Evolutionary conservation across 345 rosid genomes (phyloP).

Genomic region (Dovyalis caffra): DNA sequence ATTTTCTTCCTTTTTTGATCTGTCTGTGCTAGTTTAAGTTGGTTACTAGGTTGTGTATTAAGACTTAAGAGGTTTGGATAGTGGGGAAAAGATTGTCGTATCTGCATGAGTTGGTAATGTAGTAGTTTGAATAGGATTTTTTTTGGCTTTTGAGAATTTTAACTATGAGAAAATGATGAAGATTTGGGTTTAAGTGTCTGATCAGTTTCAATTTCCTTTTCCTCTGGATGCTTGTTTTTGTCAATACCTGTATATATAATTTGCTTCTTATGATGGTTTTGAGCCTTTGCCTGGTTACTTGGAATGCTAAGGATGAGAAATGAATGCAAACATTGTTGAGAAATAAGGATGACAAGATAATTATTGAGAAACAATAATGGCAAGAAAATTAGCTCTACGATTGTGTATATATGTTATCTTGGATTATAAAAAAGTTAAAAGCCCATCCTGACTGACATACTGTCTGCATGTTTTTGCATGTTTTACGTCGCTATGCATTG

Average conservation of each 20-base stretch:
- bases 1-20: neutral
- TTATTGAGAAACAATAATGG: neutral
- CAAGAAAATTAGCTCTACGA: neutral
- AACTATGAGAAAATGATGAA: neutral
- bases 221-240: neutral
- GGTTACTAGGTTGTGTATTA: neutral
- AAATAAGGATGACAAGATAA: neutral
- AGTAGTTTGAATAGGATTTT: neutral
- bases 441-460: no score
- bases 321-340: neutral
- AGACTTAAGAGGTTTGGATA: neutral
- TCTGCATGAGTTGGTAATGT: neutral
- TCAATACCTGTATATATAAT: neutral
- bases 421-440: neutral
- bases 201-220: neutral
- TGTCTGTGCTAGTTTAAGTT: no score
- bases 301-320: neutral
- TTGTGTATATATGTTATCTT: neutral
- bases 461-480: neutral
- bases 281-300: neutral
- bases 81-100: neutral
- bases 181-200: neutral
- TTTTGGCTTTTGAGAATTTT: neutral
- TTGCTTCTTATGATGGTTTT: neutral
- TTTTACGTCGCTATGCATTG: neutral